Conservation (phyloP, 345 rosid species). For the Citrus mangshanensis region DNA sequence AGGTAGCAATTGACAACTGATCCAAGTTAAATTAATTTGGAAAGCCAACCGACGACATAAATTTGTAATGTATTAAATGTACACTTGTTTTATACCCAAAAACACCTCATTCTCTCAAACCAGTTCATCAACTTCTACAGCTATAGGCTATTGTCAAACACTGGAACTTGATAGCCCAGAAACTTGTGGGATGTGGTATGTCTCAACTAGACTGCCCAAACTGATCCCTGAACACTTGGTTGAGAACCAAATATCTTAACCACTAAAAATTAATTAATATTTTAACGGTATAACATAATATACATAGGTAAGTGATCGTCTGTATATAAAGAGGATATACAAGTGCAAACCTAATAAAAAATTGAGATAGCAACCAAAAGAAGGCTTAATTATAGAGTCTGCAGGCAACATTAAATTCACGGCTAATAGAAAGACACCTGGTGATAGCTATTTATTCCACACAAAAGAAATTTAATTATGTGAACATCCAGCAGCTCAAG, state of each 20-base stretch:
- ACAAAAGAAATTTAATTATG: background rate
- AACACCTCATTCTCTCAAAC: background rate
- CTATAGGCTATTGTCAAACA: background rate
- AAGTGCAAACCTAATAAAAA: background rate
- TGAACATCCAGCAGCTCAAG: background rate
- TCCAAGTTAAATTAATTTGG: background rate
- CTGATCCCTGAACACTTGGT: background rate
- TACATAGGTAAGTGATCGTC: background rate
- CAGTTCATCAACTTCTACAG: background rate
- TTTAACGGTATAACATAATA: background rate
- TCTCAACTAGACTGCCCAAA: background rate
- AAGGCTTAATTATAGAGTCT: background rate
- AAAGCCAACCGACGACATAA: background rate
- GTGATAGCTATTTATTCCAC: background rate
- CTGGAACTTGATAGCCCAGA: background rate
- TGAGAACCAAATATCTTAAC: background rate
- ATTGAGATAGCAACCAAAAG: background rate
- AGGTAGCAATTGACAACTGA: background rate
- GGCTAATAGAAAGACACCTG: background rate
- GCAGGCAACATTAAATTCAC: background rate
- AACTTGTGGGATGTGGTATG: background rate
- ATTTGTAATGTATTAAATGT: background rate
- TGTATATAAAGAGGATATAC: background rate
- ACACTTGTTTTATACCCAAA: background rate
- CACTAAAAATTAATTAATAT: background rate